A percentile compares a stretch with the other conserved stretches of the same genome.
Evolutionary conservation across 225 moss, liverwort and hornwort species (phyloP).

Genomic region (Antitrichia curtipendula): DNA sequence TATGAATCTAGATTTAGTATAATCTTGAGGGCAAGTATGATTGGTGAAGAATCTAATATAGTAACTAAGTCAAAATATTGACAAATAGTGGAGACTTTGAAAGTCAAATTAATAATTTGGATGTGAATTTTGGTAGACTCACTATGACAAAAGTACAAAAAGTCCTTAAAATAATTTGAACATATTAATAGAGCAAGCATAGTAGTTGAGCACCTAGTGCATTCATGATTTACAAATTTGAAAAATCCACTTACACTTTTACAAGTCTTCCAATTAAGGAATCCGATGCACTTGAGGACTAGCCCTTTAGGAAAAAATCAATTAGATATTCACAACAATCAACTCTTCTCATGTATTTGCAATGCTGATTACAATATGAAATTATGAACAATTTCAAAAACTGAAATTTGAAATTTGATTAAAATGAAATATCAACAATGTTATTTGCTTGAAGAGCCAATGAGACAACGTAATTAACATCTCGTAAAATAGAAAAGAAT

Average conservation of each 20-base stretch:
- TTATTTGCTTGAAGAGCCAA: not conserved
- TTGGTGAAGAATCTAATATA: no score
- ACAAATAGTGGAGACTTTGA: not conserved
- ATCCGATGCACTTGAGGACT: not conserved
- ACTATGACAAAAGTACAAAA: accelerated
- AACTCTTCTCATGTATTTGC: not conserved
- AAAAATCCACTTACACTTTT: accelerated
- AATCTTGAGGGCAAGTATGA: no score
- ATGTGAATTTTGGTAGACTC: not conserved
- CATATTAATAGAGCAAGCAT: not conserved
- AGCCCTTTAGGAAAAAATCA: not conserved
- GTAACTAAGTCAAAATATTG: not conserved
- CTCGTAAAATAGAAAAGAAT: accelerated
- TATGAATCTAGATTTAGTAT: no score
- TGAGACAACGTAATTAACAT: not conserved
- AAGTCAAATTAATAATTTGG: not conserved
- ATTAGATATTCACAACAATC: no score
- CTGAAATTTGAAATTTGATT: not conserved
- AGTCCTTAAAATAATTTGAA: not conserved
- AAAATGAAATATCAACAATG: not conserved
- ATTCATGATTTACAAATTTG: not conserved
- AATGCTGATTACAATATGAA: not conserved
- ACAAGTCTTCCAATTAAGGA: not conserved
- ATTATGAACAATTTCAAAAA: not conserved
- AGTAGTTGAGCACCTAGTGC: not conserved